Base-by-base conservation (phyloP, 305 asterid species). In the Fraxinus floribunda region DNA sequence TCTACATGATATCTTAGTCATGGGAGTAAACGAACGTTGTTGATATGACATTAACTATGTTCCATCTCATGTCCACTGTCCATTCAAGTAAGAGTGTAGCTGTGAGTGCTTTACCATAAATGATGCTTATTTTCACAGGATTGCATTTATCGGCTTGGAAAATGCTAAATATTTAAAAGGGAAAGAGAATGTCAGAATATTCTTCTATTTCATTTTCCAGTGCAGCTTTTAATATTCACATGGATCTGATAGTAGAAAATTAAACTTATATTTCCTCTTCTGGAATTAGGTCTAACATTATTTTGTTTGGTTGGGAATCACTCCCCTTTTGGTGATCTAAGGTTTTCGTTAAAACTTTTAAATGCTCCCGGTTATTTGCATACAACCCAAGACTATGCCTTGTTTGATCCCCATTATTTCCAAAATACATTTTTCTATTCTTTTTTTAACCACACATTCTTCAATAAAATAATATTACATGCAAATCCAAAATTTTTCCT, bases 41-140 rank as follows among this genome's bases (percentile, higher is more conserved):
- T 72, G 78, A 55, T 83, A 15, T 16, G 60, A 80, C 10, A n/a
- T 24, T 52, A 74, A 7, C 66, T 44, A 55, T 32, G 73, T 78
- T 49, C 26, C 34, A 24, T 68, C 36, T 68, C 75, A 71, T 75
- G 32, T 26, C 79, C 66, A 34, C n/a, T 15, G 73, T 39, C 57
- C 57, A 32, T 72, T 46, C n/a, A 79, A 26, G 80, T 29, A 70
- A 82, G n/a, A 49, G 36, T 13, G 35, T 79, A 30, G 78, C 80
- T 62, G 35, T 35, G 13, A 66, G 52, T 39, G 85, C 78, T 78
- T 74, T 64, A 24, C 52, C 29, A 36, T 18, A 22, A n/a, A 62
- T 41, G 75, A 52, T 79, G 41, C 39, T 62, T 80, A 71, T 44
- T 66, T 41, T 75, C 16, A 72, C 46, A 15, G 78, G 26, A 10